phyloP scores from a whole-genome alignment of 1,284 basidiomycete species.

The Agroathelia rolfsii region DNA sequence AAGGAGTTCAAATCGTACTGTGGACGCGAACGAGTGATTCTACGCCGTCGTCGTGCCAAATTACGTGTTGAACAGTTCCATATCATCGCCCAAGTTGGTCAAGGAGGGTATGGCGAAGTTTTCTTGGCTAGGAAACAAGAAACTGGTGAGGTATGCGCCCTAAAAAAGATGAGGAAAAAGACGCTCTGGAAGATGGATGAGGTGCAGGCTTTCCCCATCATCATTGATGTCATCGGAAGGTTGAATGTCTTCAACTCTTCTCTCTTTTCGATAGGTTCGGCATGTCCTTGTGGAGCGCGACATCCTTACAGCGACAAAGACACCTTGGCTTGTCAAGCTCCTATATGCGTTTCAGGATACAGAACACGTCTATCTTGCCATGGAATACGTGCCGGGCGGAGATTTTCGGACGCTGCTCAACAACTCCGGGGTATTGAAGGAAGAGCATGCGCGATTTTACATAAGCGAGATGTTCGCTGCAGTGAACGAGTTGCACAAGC shows the following conservation, averaged over 20 bases:
- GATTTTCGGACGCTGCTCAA: slow-evolving; percentile 93
- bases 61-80: slow-evolving; percentile 85
- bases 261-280: slow-evolving; percentile 47
- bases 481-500: slow-evolving; percentile 86
- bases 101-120: slow-evolving; percentile 95
- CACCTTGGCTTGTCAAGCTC: slow-evolving; percentile 87
- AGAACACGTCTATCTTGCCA: slow-evolving; percentile 85
- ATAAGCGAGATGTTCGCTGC: slow-evolving; percentile 93
- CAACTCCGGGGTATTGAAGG: slow-evolving; percentile 93
- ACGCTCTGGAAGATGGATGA: slow-evolving; percentile 97
- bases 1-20: slow-evolving; percentile 87
- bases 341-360: slow-evolving; percentile 93
- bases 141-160: slow-evolving; percentile 86
- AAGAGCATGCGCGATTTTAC: slow-evolving; percentile 91
- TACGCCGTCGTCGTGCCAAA: slow-evolving; percentile 83
- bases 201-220: slow-evolving; percentile 29
- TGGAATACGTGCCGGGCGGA: slow-evolving; percentile 97
- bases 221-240: slow-evolving; percentile 2
- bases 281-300: slow-evolving; percentile 96
- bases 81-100: slow-evolving; percentile 93
- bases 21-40: slow-evolving; percentile 82
- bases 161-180: slow-evolving; percentile 93
- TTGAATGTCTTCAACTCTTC: slow-evolving; percentile 9
- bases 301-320: slow-evolving; percentile 91
- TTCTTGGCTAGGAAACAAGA: slow-evolving; percentile 88